phyloP scores from a whole-genome alignment of 2,329 filamentous ascomycete genomes.

The Claviceps maximensis region DNA sequence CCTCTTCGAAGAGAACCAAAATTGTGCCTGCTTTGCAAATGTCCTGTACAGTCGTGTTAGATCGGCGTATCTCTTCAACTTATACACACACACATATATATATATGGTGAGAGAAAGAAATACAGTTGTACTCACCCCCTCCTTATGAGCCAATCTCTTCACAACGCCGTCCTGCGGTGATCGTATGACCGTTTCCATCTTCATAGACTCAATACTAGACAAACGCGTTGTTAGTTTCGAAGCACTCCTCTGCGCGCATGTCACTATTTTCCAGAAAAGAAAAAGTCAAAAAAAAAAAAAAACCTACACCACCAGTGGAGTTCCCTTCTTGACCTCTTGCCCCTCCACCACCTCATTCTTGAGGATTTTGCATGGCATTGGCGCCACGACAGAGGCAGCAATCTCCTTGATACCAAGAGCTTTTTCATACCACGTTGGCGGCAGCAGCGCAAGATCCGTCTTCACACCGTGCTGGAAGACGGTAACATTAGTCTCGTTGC shows the following conservation, averaged over 20 bases:
- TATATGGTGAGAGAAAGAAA: background rate
- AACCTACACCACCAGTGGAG: conserved; percentile 68
- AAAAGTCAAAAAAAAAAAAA: background rate
- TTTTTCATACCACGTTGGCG: conserved; percentile 73
- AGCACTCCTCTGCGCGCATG: background rate
- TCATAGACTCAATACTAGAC: conserved; percentile 67
- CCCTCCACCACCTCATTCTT: conserved; percentile 79
- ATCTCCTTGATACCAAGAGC: conserved; percentile 72
- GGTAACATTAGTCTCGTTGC: conserved; percentile 49
- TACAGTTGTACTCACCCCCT: conserved; percentile 45
- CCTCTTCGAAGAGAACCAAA: conserved; percentile 58
- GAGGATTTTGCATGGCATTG: conserved; percentile 96
- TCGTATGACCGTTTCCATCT: conserved; percentile 77
- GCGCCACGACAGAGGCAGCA: conserved; percentile 71
- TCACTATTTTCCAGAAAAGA: too few species aligned
- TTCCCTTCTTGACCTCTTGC: conserved; percentile 69
- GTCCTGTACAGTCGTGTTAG: conserved; percentile 33
- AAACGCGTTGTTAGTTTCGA: background rate
- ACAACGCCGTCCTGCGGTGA: conserved; percentile 61
- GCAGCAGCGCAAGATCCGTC: conserved; percentile 42
- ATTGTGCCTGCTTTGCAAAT: conserved; percentile 68
- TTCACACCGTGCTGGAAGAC: conserved; percentile 61
- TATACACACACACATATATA: too few species aligned
- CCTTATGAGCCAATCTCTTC: conserved; percentile 59
- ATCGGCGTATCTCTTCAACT: too few species aligned